Evolutionary conservation across 2,329 filamentous ascomycete genomes (phyloP).

Genomic region (Stemphylium beticola): DNA sequence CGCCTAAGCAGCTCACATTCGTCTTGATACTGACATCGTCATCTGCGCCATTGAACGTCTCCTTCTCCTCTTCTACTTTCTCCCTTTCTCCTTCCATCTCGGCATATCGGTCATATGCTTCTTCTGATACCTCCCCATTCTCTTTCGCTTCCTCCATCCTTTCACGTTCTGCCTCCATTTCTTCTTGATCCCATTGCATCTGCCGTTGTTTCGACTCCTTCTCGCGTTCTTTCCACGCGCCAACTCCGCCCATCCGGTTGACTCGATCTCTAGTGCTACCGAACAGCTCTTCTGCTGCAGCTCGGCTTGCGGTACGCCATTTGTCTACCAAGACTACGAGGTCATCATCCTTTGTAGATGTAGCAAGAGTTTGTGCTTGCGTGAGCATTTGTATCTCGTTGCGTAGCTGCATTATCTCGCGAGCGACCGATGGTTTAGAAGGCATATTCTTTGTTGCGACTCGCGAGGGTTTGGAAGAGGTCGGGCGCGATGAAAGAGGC

Average conservation of each 20-base stretch:
- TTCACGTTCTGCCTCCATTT: conserved; percentile 49
- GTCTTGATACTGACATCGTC: conserved; percentile 46
- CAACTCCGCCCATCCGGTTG: conserved; percentile 67
- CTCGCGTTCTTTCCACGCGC: conserved; percentile 57
- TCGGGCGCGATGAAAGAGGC: conserved; percentile 20
- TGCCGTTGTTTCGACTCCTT: conserved; percentile 42
- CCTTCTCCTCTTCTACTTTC: conserved; percentile 52
- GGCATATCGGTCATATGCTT: conserved; percentile 56
- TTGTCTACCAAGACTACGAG: conserved; percentile 62
- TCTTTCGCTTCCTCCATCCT: conserved; percentile 51
- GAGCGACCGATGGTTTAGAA: conserved; percentile 34
- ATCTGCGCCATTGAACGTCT: conserved; percentile 39
- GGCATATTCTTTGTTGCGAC: conserved; percentile 18
- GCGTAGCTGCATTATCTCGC: conserved; percentile 43
- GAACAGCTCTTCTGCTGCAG: conserved; percentile 73
- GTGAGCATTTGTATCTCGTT: conserved; percentile 50
- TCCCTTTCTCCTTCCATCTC: conserved; percentile 46
- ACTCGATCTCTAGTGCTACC: conserved; percentile 65
- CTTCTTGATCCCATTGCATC: conserved; percentile 48
- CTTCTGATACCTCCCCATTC: conserved; percentile 50
- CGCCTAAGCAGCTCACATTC: conserved; percentile 11
- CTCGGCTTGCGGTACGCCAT: conserved; percentile 67
- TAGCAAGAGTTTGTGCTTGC: conserved; percentile 49
- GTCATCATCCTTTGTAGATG: conserved; percentile 57
- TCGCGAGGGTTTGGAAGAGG: conserved; percentile 17